Evolutionary conservation across 2,329 filamentous ascomycete species (phyloP).

Genomic region (Cladosporium sphaerospermum): DNA sequence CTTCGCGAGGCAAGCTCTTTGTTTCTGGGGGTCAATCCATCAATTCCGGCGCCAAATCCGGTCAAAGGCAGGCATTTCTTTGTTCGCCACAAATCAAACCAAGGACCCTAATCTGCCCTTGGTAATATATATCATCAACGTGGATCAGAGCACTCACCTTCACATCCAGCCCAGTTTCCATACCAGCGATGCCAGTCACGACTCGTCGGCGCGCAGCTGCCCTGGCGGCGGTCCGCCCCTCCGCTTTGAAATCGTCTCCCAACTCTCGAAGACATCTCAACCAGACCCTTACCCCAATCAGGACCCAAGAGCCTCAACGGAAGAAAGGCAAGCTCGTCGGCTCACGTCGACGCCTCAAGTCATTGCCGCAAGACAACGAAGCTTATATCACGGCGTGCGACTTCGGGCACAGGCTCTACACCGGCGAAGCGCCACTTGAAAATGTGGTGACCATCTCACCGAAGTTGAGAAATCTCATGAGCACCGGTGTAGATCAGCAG

Average conservation of each 20-base stretch:
- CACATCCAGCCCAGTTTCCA: too few relatives aligned
- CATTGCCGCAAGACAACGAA: neutral
- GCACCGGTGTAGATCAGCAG: neutral
- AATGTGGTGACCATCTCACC: neutral
- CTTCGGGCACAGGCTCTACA: neutral
- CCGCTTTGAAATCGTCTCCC: neutral
- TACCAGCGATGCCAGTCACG: neutral
- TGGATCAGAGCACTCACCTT: too few relatives aligned
- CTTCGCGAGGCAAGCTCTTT: neutral
- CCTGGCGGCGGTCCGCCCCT: neutral
- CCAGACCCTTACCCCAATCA: neutral
- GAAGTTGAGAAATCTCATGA: neutral
- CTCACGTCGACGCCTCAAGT: neutral
- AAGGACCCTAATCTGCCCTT: too few relatives aligned
- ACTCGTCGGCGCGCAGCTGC: slow-evolving; percentile 3
- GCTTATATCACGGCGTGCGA: neutral
- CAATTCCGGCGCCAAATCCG: too few relatives aligned
- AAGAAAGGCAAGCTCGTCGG: neutral
- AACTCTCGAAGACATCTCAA: neutral
- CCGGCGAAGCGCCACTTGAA: neutral
- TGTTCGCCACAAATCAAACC: neutral
- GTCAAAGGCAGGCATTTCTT: neutral
- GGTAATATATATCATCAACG: too few relatives aligned
- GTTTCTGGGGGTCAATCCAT: too few relatives aligned
- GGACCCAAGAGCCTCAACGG: neutral